Evolutionary conservation across 768 basidiomycete genomes (phyloP).

Genomic region (Xanthoconium purpureum): DNA sequence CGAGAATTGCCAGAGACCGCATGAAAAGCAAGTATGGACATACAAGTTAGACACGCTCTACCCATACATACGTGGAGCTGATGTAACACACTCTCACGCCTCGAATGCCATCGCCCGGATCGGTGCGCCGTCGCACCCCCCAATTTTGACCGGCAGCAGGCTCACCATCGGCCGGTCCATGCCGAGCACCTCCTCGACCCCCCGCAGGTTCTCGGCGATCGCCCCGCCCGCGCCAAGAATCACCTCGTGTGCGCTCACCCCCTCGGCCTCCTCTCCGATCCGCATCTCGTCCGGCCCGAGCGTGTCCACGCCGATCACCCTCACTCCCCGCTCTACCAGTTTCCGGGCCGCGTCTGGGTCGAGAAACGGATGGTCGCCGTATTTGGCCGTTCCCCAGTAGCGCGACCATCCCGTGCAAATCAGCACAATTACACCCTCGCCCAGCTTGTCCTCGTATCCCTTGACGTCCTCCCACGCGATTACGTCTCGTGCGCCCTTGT

Average conservation of each 20-base stretch:
- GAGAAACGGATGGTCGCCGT: conserved; percentile 61
- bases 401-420: conserved; percentile 66
- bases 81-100: conserved; percentile 17
- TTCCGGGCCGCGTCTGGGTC: conserved; percentile 46
- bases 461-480: conserved; percentile 56
- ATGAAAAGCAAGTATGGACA: conserved; percentile 4
- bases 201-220: conserved; percentile 69
- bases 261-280: not conserved
- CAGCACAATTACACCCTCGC: conserved; percentile 44
- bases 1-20: conserved; percentile 26
- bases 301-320: conserved; percentile 58
- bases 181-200: conserved; percentile 42
- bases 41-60: not conserved
- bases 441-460: conserved; percentile 36
- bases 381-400: conserved; percentile 45
- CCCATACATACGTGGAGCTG: not conserved
- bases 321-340: conserved; percentile 50
- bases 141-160: conserved; percentile 55
- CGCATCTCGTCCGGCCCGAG: conserved; percentile 58
- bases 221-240: conserved; percentile 58
- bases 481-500: conserved; percentile 39
- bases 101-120: conserved; percentile 55
- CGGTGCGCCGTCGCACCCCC: conserved; percentile 63
- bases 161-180: conserved; percentile 43
- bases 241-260: conserved; percentile 44